Conservation (phyloP, 169 alveolate genomes). For the Theileria orientalis region DNA sequence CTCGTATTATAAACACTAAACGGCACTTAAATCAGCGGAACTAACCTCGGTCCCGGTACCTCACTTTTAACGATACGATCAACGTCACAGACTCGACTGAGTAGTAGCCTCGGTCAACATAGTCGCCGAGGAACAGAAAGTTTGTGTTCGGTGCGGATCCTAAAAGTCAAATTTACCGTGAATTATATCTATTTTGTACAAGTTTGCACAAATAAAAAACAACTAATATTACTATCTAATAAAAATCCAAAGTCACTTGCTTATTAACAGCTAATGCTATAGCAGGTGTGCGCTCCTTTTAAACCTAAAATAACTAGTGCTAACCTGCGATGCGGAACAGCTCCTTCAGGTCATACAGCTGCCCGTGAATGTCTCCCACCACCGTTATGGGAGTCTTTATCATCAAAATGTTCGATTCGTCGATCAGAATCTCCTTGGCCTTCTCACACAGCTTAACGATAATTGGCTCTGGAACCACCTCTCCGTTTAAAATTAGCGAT, state of each 20-base stretch:
- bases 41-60: conserved; percentile 84
- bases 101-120: conserved; percentile 97
- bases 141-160: conserved; percentile 91
- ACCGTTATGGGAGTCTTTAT: conserved; percentile 91
- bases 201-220: neutral
- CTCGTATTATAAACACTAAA: conserved; percentile 91
- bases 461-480: conserved; percentile 44
- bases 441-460: conserved; percentile 44
- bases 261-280: too few species aligned
- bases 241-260: neutral
- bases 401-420: conserved; percentile 40
- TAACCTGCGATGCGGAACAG: conserved; percentile 94
- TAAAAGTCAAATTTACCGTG: too few species aligned
- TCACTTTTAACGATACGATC: conserved; percentile 89
- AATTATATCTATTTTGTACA: too few species aligned
- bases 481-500: conserved; percentile 39
- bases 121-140: conserved; percentile 97
- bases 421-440: conserved; percentile 47
- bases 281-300: too few species aligned
- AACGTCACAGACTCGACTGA: conserved; percentile 92
- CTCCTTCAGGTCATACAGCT: conserved; percentile 94
- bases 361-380: conserved; percentile 98
- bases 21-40: neutral
- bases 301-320: too few species aligned
- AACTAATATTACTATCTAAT: neutral